Evolutionary conservation across 2,329 filamentous ascomycete genomes (phyloP).

Genomic region (Drechslerella stenobrocha): DNA sequence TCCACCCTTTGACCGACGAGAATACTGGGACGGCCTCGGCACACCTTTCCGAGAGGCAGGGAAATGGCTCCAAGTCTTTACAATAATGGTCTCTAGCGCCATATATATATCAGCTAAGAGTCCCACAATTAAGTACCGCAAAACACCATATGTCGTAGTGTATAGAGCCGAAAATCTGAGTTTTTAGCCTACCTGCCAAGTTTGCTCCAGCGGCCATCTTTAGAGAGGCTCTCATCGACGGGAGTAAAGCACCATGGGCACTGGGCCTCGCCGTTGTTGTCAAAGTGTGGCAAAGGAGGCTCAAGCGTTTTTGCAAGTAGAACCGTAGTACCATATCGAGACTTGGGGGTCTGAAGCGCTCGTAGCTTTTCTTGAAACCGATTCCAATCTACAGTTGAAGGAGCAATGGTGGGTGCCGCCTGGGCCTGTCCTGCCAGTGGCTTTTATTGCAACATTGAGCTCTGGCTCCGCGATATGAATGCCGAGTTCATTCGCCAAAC

Average conservation of each 20-base stretch:
- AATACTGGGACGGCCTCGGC: not conserved
- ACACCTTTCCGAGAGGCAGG: constrained; percentile 3
- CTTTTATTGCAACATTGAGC: too few species aligned
- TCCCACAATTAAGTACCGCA: too few species aligned
- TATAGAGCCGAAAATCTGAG: not conserved
- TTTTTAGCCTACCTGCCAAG: not conserved
- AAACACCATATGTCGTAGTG: too few species aligned
- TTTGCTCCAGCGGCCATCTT: constrained; percentile 3
- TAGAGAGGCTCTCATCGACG: not conserved
- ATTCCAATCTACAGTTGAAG: not conserved
- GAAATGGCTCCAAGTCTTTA: constrained; percentile 8
- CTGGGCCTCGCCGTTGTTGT: not conserved
- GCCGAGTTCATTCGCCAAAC: too few species aligned
- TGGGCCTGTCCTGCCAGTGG: too few species aligned
- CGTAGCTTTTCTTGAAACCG: not conserved
- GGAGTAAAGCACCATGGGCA: constrained; percentile 7
- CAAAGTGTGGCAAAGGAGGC: not conserved
- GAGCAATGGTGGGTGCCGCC: not conserved
- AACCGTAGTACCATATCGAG: constrained; percentile 1
- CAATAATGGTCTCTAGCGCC: constrained; percentile 2
- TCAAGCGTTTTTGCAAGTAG: constrained; percentile 1
- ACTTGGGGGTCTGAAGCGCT: not conserved
- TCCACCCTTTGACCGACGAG: not conserved
- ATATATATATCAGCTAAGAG: not conserved
- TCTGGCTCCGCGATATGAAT: too few species aligned